phyloP scores from a whole-genome alignment of 2,329 filamentous ascomycete species.

The Fusarium continuum region DNA sequence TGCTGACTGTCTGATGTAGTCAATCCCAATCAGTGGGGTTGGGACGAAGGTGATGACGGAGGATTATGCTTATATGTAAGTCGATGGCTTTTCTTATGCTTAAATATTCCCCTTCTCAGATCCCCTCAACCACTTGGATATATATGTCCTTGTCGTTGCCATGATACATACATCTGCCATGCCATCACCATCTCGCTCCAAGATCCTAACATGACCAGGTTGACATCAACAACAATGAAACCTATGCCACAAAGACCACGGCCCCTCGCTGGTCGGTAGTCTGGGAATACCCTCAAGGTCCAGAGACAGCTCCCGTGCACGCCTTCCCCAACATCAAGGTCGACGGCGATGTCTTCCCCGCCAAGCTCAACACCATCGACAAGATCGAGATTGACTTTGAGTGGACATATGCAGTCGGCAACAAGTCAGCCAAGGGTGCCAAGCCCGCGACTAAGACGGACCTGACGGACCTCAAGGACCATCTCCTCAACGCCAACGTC shows the following conservation, averaged over 20 bases:
- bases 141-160: neutral
- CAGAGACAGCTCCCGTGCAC: slow-evolving; percentile 58
- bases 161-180: neutral
- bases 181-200: neutral
- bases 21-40: slow-evolving; percentile 66
- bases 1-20: slow-evolving; percentile 52
- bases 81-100: slow-evolving; percentile 23
- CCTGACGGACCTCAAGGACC: slow-evolving; percentile 45
- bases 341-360: slow-evolving; percentile 55
- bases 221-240: slow-evolving; percentile 59
- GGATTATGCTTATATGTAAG: slow-evolving; percentile 63
- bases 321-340: slow-evolving; percentile 64
- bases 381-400: slow-evolving; percentile 56
- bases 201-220: slow-evolving; percentile 49
- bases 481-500: slow-evolving; percentile 62
- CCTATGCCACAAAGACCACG: slow-evolving; percentile 56
- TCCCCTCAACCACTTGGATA: neutral
- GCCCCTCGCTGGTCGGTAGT: slow-evolving; percentile 62
- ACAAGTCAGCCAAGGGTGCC: slow-evolving; percentile 53
- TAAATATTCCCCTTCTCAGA: neutral
- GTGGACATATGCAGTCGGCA: slow-evolving; percentile 61
- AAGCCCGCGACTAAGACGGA: slow-evolving; percentile 49
- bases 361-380: slow-evolving; percentile 50
- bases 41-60: slow-evolving; percentile 50
- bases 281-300: slow-evolving; percentile 59